A percentile compares a stretch with the other conserved stretches of the same genome.
Evolutionary conservation across 164 flowering plant species (phyloP).

Genomic region (Stephania japonica): DNA sequence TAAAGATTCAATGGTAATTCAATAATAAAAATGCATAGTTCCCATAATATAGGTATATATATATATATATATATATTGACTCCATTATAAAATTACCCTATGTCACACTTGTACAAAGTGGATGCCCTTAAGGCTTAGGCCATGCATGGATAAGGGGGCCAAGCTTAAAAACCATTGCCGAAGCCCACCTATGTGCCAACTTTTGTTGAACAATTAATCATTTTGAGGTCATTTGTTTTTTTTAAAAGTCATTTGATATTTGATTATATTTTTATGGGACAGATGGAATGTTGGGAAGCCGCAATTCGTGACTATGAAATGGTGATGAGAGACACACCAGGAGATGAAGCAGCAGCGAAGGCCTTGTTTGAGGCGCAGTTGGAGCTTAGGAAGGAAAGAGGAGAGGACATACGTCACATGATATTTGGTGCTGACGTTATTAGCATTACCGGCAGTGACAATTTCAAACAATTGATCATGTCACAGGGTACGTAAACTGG

Average conservation of each 20-base stretch:
- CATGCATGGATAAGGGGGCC: no score
- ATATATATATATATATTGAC: no score
- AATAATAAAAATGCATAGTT: no score
- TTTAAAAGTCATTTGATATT: background rate
- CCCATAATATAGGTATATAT: no score
- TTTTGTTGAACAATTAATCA: background rate
- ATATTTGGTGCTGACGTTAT: slow-evolving; percentile 42
- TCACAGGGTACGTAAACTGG: slow-evolving; percentile 29
- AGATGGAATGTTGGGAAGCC: slow-evolving; percentile 83
- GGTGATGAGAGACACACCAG: slow-evolving; percentile 56
- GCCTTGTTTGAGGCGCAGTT: slow-evolving; percentile 53
- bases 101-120: no score
- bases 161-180: no score
- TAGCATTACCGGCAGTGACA: slow-evolving; percentile 35
- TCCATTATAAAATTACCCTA: no score
- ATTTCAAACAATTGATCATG: slow-evolving; percentile 46
- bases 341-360: slow-evolving; percentile 51
- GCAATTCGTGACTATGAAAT: slow-evolving; percentile 71
- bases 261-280: background rate
- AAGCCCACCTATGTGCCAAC: background rate
- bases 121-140: no score
- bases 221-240: no score
- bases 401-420: slow-evolving; percentile 38
- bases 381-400: slow-evolving; percentile 44
- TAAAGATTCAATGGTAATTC: no score